Base-by-base conservation (phyloP, 192 early-diverging fungal species). In the Chytriomyces hyalinus region DNA sequence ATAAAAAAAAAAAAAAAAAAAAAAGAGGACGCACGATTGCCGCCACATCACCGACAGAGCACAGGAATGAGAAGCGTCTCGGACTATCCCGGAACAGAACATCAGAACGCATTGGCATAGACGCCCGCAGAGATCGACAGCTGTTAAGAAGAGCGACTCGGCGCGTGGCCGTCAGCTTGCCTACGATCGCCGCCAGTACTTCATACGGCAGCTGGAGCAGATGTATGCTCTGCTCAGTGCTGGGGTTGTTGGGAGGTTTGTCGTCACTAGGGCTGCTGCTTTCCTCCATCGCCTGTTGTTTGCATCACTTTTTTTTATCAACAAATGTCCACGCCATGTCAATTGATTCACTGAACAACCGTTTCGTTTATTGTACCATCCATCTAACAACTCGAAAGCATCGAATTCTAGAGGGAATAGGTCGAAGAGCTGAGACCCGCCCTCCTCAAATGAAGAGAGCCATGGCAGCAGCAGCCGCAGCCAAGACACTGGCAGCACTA, bases 181-280 rank as follows among this genome's bases (percentile, higher is more conserved):
- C 8, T 8, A 71, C 49, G 49, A 71, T 71, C 20, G 8, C 13
- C 3, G 51, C 69, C 3, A 71, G 69, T 9, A 71, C 10, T 49
- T 71, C 69, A 51, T 71, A 60, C 13, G 69, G 69, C 8, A 71
- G 69, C 13, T 22, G 13, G 17, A 26, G 24, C 20, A 65, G 20
- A 26, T 26, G 11, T 28, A 65, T 15, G 53, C 53, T 20, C 53
- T 13, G 53, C 53, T 57, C 20, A 20, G 53, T 36, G 36, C 36
- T 36, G 36, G 36, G 36, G 36, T 36, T 36, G 36, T n/a, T 57
- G 53, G 53, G 53, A 13, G 53, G 53, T 20, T 13, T 57, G 53
- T 57, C 53, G 13, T 57, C 53, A 57, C 13, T n/a, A 20, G 53
- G 15, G 53, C 15, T 20, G 53, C 15, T 13, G 53, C 15, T 57